phyloP scores from a whole-genome alignment of 192 early-diverging fungal species.

The Entomortierella lignicola region DNA sequence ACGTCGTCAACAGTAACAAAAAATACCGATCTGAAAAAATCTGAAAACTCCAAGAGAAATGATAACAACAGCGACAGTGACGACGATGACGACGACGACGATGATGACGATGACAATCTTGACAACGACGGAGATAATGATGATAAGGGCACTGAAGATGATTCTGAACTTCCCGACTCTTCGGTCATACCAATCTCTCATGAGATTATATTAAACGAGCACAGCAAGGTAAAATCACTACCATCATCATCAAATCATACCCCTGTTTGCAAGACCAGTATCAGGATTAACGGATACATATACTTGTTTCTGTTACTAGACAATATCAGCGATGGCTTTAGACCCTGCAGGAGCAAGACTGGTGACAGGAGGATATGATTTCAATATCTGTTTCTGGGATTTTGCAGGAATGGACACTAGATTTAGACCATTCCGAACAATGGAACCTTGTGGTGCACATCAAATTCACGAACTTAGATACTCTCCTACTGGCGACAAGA shows the following conservation, averaged over 20 bases:
- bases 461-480: constrained; percentile 86
- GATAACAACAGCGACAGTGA: constrained; percentile 13
- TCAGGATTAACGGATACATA: not conserved
- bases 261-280: not conserved
- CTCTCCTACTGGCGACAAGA: constrained; percentile 75
- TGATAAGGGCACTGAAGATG: constrained; percentile 58
- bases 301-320: constrained; percentile 47
- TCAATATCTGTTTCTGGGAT: constrained; percentile 90
- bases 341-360: constrained; percentile 86
- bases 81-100: constrained; percentile 12
- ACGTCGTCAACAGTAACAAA: not conserved
- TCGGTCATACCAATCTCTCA: constrained; percentile 72
- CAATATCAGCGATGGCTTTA: constrained; percentile 82
- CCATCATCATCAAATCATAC: not conserved
- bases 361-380: constrained; percentile 84
- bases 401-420: constrained; percentile 89
- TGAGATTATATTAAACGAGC: constrained; percentile 74
- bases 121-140: constrained; percentile 46
- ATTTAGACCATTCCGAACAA: constrained; percentile 79
- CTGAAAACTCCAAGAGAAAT: not conserved
- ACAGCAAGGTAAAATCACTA: constrained; percentile 61
- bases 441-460: constrained; percentile 85
- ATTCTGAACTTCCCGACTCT: constrained; percentile 44
- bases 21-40: not conserved
- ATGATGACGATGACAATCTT: constrained; percentile 47